Base-by-base conservation (phyloP, 768 basidiomycete genomes). In the Mycena filopes region DNA sequence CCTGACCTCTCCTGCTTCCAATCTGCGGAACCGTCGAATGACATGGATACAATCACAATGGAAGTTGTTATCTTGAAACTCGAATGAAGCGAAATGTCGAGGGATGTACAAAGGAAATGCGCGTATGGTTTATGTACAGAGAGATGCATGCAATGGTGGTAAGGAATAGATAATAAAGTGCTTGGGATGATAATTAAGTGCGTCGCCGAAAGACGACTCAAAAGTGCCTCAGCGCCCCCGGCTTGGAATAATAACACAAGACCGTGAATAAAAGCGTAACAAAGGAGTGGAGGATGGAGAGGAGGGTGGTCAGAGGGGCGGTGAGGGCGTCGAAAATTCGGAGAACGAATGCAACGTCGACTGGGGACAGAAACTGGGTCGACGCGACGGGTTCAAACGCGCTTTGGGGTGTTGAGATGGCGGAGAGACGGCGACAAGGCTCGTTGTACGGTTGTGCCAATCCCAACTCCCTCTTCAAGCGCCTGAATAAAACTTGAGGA, bases 201-300 rank as follows among this genome's bases (percentile, higher is more conserved):
- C 31, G 38, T 40, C n/a, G 28, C 25, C 20, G 50, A 7, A 38
- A 40, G 1, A 40, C 15, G 41, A 29, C 13, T 65, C 31, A 79
- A 28, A 80, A 65, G 54, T 80, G 74, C 55, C 80, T 72, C 55
- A 81, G 73, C 31, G 77, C 76, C 45, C 72, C 71, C 7, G 80
- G 79, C 43, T 72, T 75, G 26, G 77, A 79, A 72, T 82, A 82
- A 69, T 78, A 83, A 65, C 80, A 82, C 40, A 82, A 65, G 48
- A 83, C 70, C 38, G 78, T 80, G 53, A 81, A 68, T 46, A 78
- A 73, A 26, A 82, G 53, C 28, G 79, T 79, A 16, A 79, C 73
- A 42, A 80, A 72, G 18, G 80, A 76, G 60, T 81, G 63, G 31
- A 79, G 77, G 55, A 81, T 67, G 15, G 78, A 76, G 46, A 81